These are phyloP conservation scores for Talaromyces amestolkiae DNA, from an alignment of 2,329 filamentous ascomycete genomes.

Conservation along the genomic window DNA sequence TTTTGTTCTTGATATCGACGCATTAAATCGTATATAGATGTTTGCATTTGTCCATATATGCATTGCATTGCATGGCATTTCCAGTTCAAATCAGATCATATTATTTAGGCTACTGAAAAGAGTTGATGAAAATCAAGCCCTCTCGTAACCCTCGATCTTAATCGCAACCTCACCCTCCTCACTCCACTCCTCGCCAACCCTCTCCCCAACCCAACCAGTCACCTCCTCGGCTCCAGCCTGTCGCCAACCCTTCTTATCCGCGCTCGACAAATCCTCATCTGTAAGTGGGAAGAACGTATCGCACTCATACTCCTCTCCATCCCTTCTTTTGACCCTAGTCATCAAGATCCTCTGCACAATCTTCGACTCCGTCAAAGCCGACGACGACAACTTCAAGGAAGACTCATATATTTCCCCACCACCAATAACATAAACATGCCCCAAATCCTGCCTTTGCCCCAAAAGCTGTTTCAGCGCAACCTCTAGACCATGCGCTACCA, in stretches of 20 bases:
- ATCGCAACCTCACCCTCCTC: conserved; percentile 51
- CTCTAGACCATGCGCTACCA: conserved; percentile 60
- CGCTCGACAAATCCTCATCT: conserved; percentile 29
- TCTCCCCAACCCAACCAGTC: conserved; percentile 44
- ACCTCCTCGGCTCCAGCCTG: conserved; percentile 35
- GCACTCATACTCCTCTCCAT: conserved; percentile 39
- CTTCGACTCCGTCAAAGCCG: conserved; percentile 13
- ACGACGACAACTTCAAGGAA: conserved; percentile 51
- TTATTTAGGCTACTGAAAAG: background rate
- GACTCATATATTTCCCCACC: conserved; percentile 80
- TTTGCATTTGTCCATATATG: conserved; percentile 8
- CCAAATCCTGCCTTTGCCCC: conserved; percentile 34
- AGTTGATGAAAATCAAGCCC: conserved; percentile 17
- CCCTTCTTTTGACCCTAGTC: conserved; percentile 38
- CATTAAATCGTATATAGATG: conserved; percentile 5
- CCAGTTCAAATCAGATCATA: background rate
- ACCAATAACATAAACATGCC: conserved; percentile 80
- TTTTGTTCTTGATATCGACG: conserved; percentile 3
- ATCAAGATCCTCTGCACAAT: conserved; percentile 37
- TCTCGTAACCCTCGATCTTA: conserved; percentile 49
- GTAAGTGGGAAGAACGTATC: conserved; percentile 50
- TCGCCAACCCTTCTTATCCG: conserved; percentile 28
- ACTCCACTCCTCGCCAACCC: conserved; percentile 43
- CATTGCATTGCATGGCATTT: background rate
- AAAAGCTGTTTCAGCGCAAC: conserved; percentile 51